Conservation (phyloP, 345 rosid species). For the Raphanus sativus region DNA sequence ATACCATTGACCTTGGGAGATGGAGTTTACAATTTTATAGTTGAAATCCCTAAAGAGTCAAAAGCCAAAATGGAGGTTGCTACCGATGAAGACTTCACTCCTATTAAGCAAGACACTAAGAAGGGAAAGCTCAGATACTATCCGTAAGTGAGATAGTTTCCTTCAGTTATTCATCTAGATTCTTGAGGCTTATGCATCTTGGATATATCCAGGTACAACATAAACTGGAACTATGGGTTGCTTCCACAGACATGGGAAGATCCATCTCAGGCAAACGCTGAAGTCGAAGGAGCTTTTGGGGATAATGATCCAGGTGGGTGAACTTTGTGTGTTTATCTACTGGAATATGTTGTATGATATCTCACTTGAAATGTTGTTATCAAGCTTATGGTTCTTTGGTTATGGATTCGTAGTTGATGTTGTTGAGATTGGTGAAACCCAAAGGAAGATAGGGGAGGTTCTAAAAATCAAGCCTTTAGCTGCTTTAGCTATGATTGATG, state of each 20-base stretch:
- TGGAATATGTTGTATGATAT: not conserved
- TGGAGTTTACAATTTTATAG: slow-evolving; percentile 76
- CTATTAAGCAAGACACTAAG: slow-evolving; percentile 75
- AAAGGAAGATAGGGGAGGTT: slow-evolving; percentile 70
- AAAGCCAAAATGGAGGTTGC: slow-evolving; percentile 99
- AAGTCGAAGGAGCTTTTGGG: slow-evolving; percentile 88
- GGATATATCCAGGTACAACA: slow-evolving; percentile 59
- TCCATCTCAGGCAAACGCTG: slow-evolving; percentile 73
- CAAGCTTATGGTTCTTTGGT: not conserved
- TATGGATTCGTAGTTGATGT: slow-evolving; percentile 64
- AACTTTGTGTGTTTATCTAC: not conserved
- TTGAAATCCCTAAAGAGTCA: slow-evolving; percentile 89
- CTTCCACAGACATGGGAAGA: slow-evolving; percentile 99
- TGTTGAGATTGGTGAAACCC: slow-evolving; percentile 85
- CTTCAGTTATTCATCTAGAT: not conserved
- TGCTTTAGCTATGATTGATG: slow-evolving; percentile 95
- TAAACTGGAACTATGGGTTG: slow-evolving; percentile 96
- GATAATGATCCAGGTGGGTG: slow-evolving; percentile 95
- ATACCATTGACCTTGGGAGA: slow-evolving; percentile 80
- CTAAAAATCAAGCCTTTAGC: slow-evolving; percentile 83
- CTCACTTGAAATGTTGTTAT: not conserved
- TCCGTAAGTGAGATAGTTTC: slow-evolving; percentile 26
- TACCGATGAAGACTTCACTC: slow-evolving; percentile 86
- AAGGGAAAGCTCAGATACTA: slow-evolving; percentile 45
- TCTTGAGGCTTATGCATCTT: not conserved